phyloP scores from a whole-genome alignment of 2,329 filamentous ascomycete genomes.

The Fusarium aywerte region DNA sequence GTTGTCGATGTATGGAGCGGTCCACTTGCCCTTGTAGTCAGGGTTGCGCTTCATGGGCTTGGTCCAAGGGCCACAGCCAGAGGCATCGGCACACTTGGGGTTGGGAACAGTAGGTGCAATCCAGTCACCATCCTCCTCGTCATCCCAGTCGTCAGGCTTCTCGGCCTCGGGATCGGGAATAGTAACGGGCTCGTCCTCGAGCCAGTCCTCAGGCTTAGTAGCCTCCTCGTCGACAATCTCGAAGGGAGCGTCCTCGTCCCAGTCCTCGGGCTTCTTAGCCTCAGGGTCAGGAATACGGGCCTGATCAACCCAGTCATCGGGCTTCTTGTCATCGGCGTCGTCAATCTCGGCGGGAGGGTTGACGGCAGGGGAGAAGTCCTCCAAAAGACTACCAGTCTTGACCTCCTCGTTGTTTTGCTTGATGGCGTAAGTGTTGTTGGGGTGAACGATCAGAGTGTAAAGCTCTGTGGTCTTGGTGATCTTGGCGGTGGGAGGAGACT shows the following conservation, averaged over 20 bases:
- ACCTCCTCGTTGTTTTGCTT: slow-evolving; percentile 89
- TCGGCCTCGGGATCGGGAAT: slow-evolving; percentile 92
- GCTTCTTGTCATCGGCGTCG: slow-evolving; percentile 92
- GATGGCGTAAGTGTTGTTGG: slow-evolving; percentile 94
- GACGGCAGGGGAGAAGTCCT: slow-evolving; percentile 93
- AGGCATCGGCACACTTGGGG: slow-evolving; percentile 92
- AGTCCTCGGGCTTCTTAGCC: slow-evolving; percentile 96
- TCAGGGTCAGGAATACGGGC: slow-evolving; percentile 91
- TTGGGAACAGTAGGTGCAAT: slow-evolving; percentile 89
- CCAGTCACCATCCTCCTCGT: slow-evolving; percentile 99
- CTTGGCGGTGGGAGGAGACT: slow-evolving; percentile 82
- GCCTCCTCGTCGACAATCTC: slow-evolving; percentile 96
- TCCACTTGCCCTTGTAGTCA: slow-evolving; percentile 99
- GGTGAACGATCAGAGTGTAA: slow-evolving; percentile 96
- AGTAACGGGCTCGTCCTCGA: slow-evolving; percentile 84
- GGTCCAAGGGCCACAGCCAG: slow-evolving; percentile 94
- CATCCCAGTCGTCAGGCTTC: slow-evolving; percentile 99
- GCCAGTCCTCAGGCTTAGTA: slow-evolving; percentile 93
- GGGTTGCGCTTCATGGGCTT: slow-evolving; percentile 95
- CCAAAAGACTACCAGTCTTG: slow-evolving; percentile 90
- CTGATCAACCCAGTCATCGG: slow-evolving; percentile 94
- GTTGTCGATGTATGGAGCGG: slow-evolving; percentile 92
- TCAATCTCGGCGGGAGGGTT: slow-evolving; percentile 96
- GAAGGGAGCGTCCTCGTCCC: slow-evolving; percentile 97
- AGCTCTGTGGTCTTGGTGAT: slow-evolving; percentile 93